These are phyloP conservation scores for Cryptococcus amylolentus DNA, from an alignment of 1,284 basidiomycete species.

Conservation along the genomic window DNA sequence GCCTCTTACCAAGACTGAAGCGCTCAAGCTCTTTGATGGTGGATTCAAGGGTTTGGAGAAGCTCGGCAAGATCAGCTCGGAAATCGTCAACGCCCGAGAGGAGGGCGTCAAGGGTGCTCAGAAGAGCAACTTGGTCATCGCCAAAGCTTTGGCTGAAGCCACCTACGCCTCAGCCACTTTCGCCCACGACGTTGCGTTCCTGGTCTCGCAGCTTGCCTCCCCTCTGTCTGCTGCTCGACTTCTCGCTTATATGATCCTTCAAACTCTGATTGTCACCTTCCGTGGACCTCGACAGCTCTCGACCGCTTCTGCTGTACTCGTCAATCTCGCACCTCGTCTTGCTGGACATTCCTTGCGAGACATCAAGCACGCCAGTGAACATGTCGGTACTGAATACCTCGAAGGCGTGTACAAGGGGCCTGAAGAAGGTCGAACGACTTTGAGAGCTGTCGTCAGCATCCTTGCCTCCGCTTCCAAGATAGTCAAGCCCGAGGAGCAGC, in stretches of 20 bases:
- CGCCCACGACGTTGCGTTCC: slow-evolving; percentile 60
- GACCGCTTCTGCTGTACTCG: slow-evolving; percentile 54
- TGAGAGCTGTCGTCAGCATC: slow-evolving; percentile 32
- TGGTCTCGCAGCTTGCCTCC: slow-evolving; percentile 57
- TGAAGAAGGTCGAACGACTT: slow-evolving; percentile 27
- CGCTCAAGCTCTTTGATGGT: slow-evolving; percentile 8
- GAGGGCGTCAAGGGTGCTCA: slow-evolving; percentile 4
- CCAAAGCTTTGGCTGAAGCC: slow-evolving; percentile 10
- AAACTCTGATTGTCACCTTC: slow-evolving; percentile 57
- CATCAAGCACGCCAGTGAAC: slow-evolving; percentile 5
- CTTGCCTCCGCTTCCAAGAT: slow-evolving; percentile 30
- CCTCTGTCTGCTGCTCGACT: slow-evolving; percentile 56
- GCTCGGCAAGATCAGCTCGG: slow-evolving; percentile 20
- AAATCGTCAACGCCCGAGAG: slow-evolving; percentile 12
- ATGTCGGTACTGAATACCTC: slow-evolving; percentile 9
- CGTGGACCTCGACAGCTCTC: slow-evolving; percentile 60
- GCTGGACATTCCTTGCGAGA: slow-evolving; percentile 14
- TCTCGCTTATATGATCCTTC: slow-evolving; percentile 60
- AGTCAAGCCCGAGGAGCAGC: slow-evolving; percentile 5
- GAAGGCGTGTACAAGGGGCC: slow-evolving; percentile 36
- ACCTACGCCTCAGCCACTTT: slow-evolving; percentile 9
- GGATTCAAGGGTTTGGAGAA: slow-evolving; percentile 33
- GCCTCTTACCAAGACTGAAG: slow-evolving; percentile 50
- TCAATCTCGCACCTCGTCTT: slow-evolving; percentile 14
- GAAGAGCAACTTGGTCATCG: slow-evolving; percentile 15